Base-by-base conservation (phyloP, 1,284 basidiomycete species). In the Coriolopsis trogii region DNA sequence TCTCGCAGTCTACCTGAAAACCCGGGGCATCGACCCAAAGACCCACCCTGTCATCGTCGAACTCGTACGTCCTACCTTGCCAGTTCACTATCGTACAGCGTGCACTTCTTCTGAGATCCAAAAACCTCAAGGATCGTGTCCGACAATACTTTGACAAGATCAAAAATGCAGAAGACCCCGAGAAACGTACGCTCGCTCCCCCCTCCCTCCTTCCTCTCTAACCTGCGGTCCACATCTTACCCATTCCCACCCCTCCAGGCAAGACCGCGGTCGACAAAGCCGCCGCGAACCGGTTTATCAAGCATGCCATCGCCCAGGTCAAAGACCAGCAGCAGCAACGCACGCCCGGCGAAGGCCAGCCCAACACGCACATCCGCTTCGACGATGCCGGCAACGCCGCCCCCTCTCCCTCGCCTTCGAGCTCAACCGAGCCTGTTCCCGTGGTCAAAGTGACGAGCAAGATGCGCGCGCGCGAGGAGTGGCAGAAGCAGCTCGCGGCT, bases 81-180 rank as follows among this genome's bases (percentile, higher is more conserved):
- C 18, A n/a, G 18, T 21, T 15, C 24, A 4, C 26, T 16, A 18
- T 24, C 21, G 6, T 16, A 29, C 25, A 36, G 30, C 33, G 29
- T 41, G 28, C 28, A 16, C 49, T 20, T 10, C n/a, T 20, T 20
- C 2, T 29, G 1, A n/a, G 4, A 18, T 13, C 4, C 21, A 5
- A 13, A 26, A 15, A 7, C 10, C n/a, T 16, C 18, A 18, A 92
- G 90, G 85, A 88, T 59, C 79, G 90, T 59, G 76, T 92, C 16
- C 78, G 81, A 37, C 74, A 82, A 58, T 92, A 93, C 68, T 92
- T 92, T 70, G 81, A 83, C 49, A 93, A 93, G 65, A 87, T 93
- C 49, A 80, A 84, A 56, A 74, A 78, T 34, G 87, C 87, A 2
- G 88, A 93, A 68, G 80, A 84, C 51, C 79, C 82, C 18, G 76